Conservation (phyloP, 352 stramenopile genomes). For the Vaucheria bursata region DNA sequence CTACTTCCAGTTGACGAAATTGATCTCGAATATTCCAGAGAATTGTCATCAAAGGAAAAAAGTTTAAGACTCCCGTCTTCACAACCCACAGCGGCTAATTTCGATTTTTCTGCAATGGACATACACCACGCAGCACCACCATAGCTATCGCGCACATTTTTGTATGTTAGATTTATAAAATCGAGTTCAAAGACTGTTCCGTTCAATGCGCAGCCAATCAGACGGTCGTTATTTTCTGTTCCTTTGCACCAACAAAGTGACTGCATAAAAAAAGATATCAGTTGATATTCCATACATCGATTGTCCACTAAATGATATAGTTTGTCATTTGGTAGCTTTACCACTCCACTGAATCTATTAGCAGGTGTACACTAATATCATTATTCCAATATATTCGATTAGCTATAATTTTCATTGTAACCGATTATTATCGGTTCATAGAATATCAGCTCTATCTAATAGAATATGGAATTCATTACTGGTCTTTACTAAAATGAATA, state of each 20-base stretch:
- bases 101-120: slow-evolving; percentile 52
- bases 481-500: background rate
- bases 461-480: background rate
- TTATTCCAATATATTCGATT: background rate
- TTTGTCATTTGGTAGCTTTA: too few species aligned
- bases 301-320: too few species aligned
- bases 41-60: slow-evolving; percentile 63
- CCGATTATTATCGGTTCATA: background rate
- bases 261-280: background rate
- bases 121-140: slow-evolving; percentile 75
- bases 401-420: background rate
- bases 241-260: background rate
- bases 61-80: slow-evolving; percentile 77
- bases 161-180: slow-evolving; percentile 60
- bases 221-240: slow-evolving; percentile 7
- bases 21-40: slow-evolving; percentile 67
- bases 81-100: slow-evolving; percentile 66
- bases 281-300: background rate
- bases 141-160: slow-evolving; percentile 69
- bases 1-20: slow-evolving; percentile 65
- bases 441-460: background rate
- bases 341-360: background rate
- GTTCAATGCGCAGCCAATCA: slow-evolving; percentile 49
- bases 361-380: background rate
- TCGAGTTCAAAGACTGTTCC: slow-evolving; percentile 59